A percentile compares a stretch with the other conserved stretches of the same genome.
phyloP scores from a whole-genome alignment of 345 rosid species.

The Eucalyptus cladocalyx region DNA sequence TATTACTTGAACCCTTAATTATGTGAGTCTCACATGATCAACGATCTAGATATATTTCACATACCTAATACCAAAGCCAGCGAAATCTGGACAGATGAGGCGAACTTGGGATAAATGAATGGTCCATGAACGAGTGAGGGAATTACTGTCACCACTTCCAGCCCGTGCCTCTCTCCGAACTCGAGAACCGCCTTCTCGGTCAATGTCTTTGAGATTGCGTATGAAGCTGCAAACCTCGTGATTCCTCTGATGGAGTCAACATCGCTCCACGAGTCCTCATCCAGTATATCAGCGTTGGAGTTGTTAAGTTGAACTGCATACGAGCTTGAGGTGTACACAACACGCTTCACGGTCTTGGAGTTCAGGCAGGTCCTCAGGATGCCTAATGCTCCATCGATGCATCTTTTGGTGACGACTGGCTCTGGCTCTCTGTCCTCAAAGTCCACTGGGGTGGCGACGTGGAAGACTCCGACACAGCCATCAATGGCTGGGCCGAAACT shows the following conservation, averaged over 20 bases:
- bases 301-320: background rate
- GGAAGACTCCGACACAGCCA: conserved; percentile 17
- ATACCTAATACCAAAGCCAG: conserved; percentile 12
- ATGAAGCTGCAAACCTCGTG: background rate
- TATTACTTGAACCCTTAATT: background rate
- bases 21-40: background rate
- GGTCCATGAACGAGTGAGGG: conserved; percentile 21
- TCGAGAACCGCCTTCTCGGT: conserved; percentile 13
- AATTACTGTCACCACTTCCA: conserved; percentile 18
- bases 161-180: conserved; percentile 8
- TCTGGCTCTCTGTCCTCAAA: conserved; percentile 21
- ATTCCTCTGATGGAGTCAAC: background rate
- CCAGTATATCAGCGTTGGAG: background rate
- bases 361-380: conserved; percentile 37
- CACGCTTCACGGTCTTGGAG: conserved; percentile 41
- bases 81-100: background rate
- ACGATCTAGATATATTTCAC: background rate
- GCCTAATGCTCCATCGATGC: conserved; percentile 35
- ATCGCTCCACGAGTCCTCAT: conserved; percentile 23
- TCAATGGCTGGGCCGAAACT: conserved; percentile 6
- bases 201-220: conserved; percentile 7
- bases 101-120: conserved; percentile 13
- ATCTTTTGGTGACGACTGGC: conserved; percentile 23
- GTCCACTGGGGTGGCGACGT: background rate
- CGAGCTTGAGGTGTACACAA: conserved; percentile 53